These are phyloP conservation scores for Tilletia walkeri DNA, from an alignment of 1,284 basidiomycete genomes.

Conservation along the genomic window DNA sequence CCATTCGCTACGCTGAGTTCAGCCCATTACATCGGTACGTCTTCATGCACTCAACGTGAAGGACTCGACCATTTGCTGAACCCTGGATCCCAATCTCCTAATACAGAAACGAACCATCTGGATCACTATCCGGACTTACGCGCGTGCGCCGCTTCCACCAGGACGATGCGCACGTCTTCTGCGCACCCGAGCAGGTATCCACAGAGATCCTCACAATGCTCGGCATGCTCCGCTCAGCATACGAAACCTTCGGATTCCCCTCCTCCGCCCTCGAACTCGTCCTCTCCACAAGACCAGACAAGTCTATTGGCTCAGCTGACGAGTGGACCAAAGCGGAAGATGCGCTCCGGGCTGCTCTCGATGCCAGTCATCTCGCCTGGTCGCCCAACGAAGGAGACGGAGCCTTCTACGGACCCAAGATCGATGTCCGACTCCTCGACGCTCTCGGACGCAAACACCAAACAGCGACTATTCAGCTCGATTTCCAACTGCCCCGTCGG, in stretches of 20 bases:
- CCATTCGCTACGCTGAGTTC: constrained; percentile 50
- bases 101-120: constrained; percentile 44
- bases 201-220: constrained; percentile 49
- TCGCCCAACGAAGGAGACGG: constrained; percentile 50
- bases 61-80: not conserved
- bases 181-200: constrained; percentile 41
- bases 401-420: constrained; percentile 55
- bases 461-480: constrained; percentile 54
- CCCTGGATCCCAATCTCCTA: not conserved
- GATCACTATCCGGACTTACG: constrained; percentile 47
- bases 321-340: constrained; percentile 51
- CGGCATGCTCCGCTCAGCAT: constrained; percentile 49
- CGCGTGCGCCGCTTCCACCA: constrained; percentile 51
- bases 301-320: constrained; percentile 38
- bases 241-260: constrained; percentile 49
- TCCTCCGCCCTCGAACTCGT: constrained; percentile 44
- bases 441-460: constrained; percentile 47
- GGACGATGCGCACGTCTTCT: constrained; percentile 55
- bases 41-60: not conserved
- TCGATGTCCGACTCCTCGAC: constrained; percentile 52
- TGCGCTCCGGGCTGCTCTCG: constrained; percentile 36
- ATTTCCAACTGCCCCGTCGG: constrained; percentile 52
- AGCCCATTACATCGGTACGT: constrained; percentile 41
- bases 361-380: constrained; percentile 38
- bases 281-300: constrained; percentile 47